Base-by-base conservation (phyloP, 441 rosid species). In the Adansonia grandidieri region DNA sequence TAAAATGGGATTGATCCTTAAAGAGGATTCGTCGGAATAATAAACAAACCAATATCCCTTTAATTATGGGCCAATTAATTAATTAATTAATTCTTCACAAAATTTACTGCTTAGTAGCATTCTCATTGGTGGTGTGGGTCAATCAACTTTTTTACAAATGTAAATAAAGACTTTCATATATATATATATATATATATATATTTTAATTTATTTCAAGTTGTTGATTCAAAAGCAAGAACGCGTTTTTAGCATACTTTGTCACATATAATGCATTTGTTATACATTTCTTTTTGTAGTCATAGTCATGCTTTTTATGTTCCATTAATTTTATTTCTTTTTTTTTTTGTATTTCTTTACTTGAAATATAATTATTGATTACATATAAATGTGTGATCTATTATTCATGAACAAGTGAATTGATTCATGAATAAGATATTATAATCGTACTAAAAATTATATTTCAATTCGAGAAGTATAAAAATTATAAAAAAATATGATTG, bases 211-310 rank as follows among this genome's bases (percentile, higher is more conserved):
- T 4, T 8, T 32, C 64, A 60, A 2, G 64, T 60, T 60, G 64
- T 22, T 5, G 10, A 60, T 60, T 22, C 11, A 60, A 60, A 57
- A 2, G 56, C 28, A 61, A 24, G n/a, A 1, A 37, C 65, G 65
- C 65, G 65, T 61, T 61, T 20, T 10, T 61, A 24, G 65, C 65
- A 24, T 61, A 61, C 5, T 22, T 61, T 61, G n/a, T 61, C 65
- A 22, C 15, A 4, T 10, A 4, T 24, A 22, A 0, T 4, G 11
- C 3, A 22, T 11, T 61, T 22, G 1, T 61, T 24, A 24, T 5
- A 10, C 11, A 10, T 61, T 24, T 61, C 42, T 60, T 22, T 3
- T 60, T 22, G 7, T 24, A 61, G 65, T 20, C 4, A 15, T 22
- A 22, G 65, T 24, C 65, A 24, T 11, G 65, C 40, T 4, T 20